Conservation (phyloP, 371 early-diverging fungal species). For the Mucor sp. region DNA sequence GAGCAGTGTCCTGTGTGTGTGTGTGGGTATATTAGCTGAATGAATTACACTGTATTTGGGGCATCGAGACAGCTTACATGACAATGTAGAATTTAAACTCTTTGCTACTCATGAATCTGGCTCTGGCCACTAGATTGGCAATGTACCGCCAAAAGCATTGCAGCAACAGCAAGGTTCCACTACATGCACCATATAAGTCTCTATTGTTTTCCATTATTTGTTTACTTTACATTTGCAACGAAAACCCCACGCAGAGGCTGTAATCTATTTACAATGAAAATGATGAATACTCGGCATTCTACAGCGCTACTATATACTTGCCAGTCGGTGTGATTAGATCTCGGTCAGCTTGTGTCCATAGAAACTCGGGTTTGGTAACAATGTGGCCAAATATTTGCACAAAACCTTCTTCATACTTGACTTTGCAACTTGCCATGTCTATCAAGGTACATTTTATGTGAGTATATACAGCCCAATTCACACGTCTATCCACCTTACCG, state of each 20-base stretch:
- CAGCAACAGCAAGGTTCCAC: slow-evolving; percentile 46
- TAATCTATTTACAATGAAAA: too few relatives aligned
- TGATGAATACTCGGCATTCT: too few relatives aligned
- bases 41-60: not conserved
- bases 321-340: slow-evolving; percentile 45
- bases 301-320: slow-evolving; percentile 4
- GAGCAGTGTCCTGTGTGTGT: slow-evolving; percentile 30
- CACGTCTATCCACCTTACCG: slow-evolving; percentile 14
- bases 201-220: too few relatives aligned
- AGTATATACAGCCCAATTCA: slow-evolving; percentile 4
- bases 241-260: slow-evolving; percentile 40
- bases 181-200: slow-evolving; percentile 5
- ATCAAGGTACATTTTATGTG: not conserved
- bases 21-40: too few relatives aligned
- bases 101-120: slow-evolving; percentile 52
- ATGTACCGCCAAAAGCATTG: slow-evolving; percentile 62
- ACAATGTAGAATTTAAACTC: slow-evolving; percentile 51
- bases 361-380: slow-evolving; percentile 37
- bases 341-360: slow-evolving; percentile 49
- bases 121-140: slow-evolving; percentile 49
- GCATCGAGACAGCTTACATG: slow-evolving; percentile 28
- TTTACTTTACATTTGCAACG: slow-evolving; percentile 49
- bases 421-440: slow-evolving; percentile 46
- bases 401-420: slow-evolving; percentile 55
- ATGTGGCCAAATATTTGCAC: slow-evolving; percentile 28